phyloP scores from a whole-genome alignment of 352 stramenopile genomes.

The Globisporangium spiculum region DNA sequence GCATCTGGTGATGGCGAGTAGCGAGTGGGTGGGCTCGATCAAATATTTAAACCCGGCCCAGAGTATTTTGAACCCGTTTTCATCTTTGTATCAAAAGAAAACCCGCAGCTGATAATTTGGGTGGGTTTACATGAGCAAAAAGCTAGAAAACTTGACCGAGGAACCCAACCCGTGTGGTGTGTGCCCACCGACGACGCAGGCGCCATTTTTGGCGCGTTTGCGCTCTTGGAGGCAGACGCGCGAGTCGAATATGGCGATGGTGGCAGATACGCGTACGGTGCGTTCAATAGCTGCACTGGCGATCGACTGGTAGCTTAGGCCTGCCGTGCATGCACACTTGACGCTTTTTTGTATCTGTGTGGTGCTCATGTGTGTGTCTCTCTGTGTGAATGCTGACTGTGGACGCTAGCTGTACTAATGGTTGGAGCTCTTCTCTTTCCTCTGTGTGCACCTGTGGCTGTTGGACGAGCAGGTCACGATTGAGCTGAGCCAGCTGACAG shows the following conservation, averaged over 20 bases:
- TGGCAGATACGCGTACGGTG: conserved; percentile 30
- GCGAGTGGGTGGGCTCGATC: background rate
- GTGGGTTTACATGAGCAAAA: background rate
- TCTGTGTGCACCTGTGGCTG: conserved; percentile 10
- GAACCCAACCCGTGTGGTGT: background rate
- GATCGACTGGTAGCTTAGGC: background rate
- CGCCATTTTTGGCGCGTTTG: conserved; percentile 7
- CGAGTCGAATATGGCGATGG: conserved; percentile 12
- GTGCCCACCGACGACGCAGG: background rate
- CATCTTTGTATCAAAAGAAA: background rate
- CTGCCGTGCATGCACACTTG: background rate
- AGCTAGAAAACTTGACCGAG: background rate
- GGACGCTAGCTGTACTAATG: background rate
- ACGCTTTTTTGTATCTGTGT: background rate
- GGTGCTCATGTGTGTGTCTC: background rate
- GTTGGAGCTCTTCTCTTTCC: background rate
- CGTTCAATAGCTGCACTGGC: background rate
- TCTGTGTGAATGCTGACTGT: background rate
- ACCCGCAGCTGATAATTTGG: background rate
- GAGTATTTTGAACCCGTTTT: background rate
- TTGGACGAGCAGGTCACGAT: conserved; percentile 39
- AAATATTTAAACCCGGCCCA: background rate
- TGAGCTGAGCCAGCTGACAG: conserved; percentile 46
- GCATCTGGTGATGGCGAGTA: background rate
- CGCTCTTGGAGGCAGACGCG: background rate